phyloP scores from a whole-genome alignment of 208 protist species.

The Trypanosoma lewisi region DNA sequence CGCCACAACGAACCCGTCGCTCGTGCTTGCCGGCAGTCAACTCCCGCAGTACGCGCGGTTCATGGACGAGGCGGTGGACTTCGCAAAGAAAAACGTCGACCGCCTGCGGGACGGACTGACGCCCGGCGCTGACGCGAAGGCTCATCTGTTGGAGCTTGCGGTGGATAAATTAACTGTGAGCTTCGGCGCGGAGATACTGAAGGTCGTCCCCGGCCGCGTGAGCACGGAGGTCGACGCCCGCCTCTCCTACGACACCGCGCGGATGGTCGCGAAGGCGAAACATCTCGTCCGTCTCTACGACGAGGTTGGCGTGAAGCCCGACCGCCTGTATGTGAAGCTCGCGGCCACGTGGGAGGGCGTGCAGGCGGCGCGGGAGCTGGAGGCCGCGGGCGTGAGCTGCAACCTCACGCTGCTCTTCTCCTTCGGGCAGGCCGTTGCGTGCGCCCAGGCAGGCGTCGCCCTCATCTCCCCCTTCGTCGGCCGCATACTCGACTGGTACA shows the following conservation, averaged over 20 bases:
- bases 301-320: conserved; percentile 85
- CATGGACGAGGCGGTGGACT: conserved; percentile 87
- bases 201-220: conserved; percentile 96
- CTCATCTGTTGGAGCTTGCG: conserved; percentile 66
- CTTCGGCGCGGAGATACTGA: conserved; percentile 97
- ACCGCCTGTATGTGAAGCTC: conserved; percentile 96
- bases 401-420: conserved; percentile 98
- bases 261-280: conserved; percentile 91
- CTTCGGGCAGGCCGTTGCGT: conserved; percentile 93
- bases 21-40: conserved; percentile 91
- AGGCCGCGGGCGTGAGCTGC: conserved; percentile 95
- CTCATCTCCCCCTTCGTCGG: conserved; percentile 97
- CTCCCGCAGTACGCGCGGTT: conserved; percentile 87
- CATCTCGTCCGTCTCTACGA: conserved; percentile 95
- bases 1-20: conserved; percentile 98
- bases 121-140: conserved; percentile 28
- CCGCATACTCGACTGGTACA: conserved; percentile 97
- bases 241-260: conserved; percentile 95
- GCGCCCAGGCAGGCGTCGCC: conserved; percentile 92
- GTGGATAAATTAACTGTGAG: conserved; percentile 93
- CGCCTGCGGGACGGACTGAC: conserved; percentile 41
- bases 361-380: conserved; percentile 90
- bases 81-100: conserved; percentile 79
- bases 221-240: conserved; percentile 97
- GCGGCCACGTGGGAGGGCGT: conserved; percentile 98